Base-by-base conservation (phyloP, 108 stramenopile species). In the Thalassiosira profunda region DNA sequence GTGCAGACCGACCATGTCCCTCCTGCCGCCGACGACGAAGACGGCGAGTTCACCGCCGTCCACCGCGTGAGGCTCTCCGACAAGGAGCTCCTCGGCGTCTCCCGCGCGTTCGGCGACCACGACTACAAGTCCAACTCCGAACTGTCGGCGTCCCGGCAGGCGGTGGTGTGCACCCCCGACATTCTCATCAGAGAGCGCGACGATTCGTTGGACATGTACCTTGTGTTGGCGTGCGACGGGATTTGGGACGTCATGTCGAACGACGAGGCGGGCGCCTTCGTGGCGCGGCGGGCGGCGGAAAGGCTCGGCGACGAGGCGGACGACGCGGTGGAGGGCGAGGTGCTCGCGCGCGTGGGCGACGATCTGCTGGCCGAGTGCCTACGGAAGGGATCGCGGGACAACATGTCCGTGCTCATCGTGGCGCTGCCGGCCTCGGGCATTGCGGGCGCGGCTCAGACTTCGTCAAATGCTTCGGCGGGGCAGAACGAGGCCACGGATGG, bases 171-270 rank as follows among this genome's bases (percentile, higher is more conserved):
- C 18, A 63, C 82, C 42, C 93, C 97, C 1, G 97, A 96, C 14
- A 84, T 96, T 51, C 34, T 49, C 1, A 58, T 89, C 12, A 91
- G 84, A 33, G 53, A 59, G 46, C 88, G 97, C 10, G 20, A 65
- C 23, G 53, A 64, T 7, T 31, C 58, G 14, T 64, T 57, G 4
- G 95, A 96, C 58, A 51, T 80, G 63, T 86, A 81, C 52, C 59
- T 98, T 43, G 70, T 98, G 33, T 47, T 98, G 41, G 97, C 96
- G 37, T 98, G 97, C 53, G 97, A 98, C 57, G 97, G 97, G 9
- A 67, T 90, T 24, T 93, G 88, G 88, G 97, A 98, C 67, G 97
- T 96, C 23, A 86, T 92, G 83, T 63, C 70, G 7, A 90, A 88
- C 67, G 77, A 86, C 2, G 79, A 92, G 35, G 91, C 86, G 11